A percentile compares a stretch with the other conserved stretches of the same genome.
These are phyloP conservation scores for Fusarium sp. DNA, from an alignment of 2,329 filamentous ascomycete genomes.

Conservation along the genomic window DNA sequence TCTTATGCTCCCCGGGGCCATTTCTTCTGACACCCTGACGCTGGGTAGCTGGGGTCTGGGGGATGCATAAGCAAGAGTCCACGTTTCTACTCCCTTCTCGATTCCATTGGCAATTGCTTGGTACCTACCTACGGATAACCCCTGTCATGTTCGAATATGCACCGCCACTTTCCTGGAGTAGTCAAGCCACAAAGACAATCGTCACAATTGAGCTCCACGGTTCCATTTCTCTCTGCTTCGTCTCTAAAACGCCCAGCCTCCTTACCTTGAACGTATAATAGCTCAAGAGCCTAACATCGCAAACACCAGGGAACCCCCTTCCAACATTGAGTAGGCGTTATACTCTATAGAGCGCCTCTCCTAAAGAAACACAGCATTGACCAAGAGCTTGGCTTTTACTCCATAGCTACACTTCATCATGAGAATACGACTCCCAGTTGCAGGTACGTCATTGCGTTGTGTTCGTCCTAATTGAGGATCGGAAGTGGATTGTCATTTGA, in stretches of 20 bases:
- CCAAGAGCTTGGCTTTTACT: not conserved
- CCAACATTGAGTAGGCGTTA: not conserved
- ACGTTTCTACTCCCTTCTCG: slow-evolving; percentile 20
- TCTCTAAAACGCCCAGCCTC: slow-evolving; percentile 27
- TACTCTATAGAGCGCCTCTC: not conserved
- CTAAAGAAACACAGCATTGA: not conserved
- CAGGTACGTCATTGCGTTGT: slow-evolving; percentile 68
- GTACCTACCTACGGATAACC: not conserved
- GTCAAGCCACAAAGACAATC: slow-evolving; percentile 29
- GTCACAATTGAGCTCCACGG: slow-evolving; percentile 24
- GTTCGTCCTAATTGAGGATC: not conserved
- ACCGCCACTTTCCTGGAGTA: slow-evolving; percentile 25
- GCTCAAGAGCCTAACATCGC: not conserved
- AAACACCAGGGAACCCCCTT: not conserved
- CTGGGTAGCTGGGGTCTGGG: not conserved
- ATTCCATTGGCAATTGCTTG: slow-evolving; percentile 9
- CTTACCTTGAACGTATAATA: slow-evolving; percentile 19
- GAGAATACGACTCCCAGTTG: slow-evolving; percentile 89
- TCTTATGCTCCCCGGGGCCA: not conserved
- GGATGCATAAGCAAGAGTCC: slow-evolving; percentile 26
- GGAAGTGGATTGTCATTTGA: not conserved
- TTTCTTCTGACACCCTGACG: not conserved
- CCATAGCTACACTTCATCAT: slow-evolving; percentile 57
- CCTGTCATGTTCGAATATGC: slow-evolving; percentile 19
- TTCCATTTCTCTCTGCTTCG: slow-evolving; percentile 20